Evolutionary conservation across 208 protist genomes (phyloP), one percentile per base, ranked within the genome.

Genomic region (Trypanosomatidae sp.): DNA sequence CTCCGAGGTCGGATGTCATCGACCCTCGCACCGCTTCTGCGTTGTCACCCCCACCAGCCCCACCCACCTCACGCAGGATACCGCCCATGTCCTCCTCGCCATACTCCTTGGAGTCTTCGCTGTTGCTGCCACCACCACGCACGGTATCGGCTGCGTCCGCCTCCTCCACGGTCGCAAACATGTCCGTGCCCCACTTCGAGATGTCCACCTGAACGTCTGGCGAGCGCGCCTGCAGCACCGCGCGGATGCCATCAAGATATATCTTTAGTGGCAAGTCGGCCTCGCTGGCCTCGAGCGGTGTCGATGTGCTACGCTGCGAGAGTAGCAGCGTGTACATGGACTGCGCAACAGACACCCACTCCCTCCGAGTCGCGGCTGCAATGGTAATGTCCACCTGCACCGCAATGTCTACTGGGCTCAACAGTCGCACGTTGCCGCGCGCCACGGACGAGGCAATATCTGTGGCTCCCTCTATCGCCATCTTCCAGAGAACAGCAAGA

Each of bases 361-460:
- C 64, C 36, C 66, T 52, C 44, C 84, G 82, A 1, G 79, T 82
- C 3, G 71, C 66, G 19, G 66, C 67, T 13, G 70, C 69, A 9
- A 74, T 69, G 15, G 87, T 84, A 10, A 66, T 58, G 68, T 92
- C 87, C 19, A 85, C 77, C 47, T 84, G 78, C 12, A 69, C 50
- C 44, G 78, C 80, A 13, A 85, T 62, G 28, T 83, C 65, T 5
- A 86, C 30, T 22, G 85, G 28, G 19, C 28, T 62, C 12, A 83
- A 59, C 12, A 66, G 49, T 0, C 62, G 75, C 36, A 52, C 62
- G 44, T 9, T 53, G 62, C 44, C 43, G 41, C 25, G 44, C 36
- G 33, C 59, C 39, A 22, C 33, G 39, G 59, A 30, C 46, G 39
- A n/a, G 22, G 22, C 9, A 25, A 13, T n/a, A 1, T 22, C 6